Conservation (phyloP, 129 eudicot genomes). For the Oenanthe sinensis region DNA sequence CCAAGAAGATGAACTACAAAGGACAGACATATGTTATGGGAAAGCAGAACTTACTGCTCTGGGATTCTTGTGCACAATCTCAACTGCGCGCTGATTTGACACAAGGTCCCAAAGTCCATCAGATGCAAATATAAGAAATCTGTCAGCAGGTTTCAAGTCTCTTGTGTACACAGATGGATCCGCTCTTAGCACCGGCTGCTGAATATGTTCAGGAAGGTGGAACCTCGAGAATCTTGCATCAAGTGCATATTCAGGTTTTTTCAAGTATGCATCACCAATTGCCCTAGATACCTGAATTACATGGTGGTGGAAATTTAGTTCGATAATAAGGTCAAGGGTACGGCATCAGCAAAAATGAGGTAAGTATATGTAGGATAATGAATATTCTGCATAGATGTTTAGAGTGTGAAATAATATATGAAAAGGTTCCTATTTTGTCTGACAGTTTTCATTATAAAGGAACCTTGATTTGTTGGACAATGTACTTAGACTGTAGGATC, state of each 20-base stretch:
- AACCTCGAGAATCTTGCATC: neutral
- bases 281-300: constrained; percentile 20
- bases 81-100: constrained; percentile 20
- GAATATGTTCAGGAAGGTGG: constrained; percentile 1
- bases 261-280: constrained; percentile 25
- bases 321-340: neutral
- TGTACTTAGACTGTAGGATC: too few species aligned
- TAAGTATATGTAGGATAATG: neutral
- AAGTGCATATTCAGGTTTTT: constrained; percentile 12
- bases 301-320: neutral
- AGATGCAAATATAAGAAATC: constrained; percentile 31
- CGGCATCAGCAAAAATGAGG: neutral
- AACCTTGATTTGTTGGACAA: neutral
- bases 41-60: constrained; percentile 19
- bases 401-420: neutral
- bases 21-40: neutral
- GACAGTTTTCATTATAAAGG: neutral
- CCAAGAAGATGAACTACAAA: neutral
- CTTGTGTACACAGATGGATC: constrained; percentile 11
- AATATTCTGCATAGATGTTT: neutral
- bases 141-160: constrained; percentile 13
- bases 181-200: constrained; percentile 12
- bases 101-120: constrained; percentile 31
- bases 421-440: too few species aligned
- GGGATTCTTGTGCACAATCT: constrained; percentile 23